phyloP scores from a whole-genome alignment of 2,329 filamentous ascomycete species.

The Biscogniauxia marginata region DNA sequence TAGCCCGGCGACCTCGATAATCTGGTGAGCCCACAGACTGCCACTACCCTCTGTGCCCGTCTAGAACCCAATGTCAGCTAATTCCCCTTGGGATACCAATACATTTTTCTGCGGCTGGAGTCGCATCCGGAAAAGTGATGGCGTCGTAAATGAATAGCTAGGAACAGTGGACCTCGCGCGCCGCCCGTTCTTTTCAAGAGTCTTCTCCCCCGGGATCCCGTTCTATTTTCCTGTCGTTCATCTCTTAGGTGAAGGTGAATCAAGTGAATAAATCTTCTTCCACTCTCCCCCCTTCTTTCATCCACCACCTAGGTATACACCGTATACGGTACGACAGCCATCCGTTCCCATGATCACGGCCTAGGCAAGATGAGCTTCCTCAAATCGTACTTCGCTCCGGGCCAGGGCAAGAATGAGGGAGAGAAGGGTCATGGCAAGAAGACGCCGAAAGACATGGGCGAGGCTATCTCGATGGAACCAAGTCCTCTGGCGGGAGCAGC shows the following conservation, averaged over 20 bases:
- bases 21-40: conserved; percentile 9
- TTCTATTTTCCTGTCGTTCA: background rate
- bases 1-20: conserved; percentile 2
- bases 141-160: conserved; percentile 11
- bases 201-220: conserved; percentile 1
- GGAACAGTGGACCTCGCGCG: conserved; percentile 14
- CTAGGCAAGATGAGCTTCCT: conserved; percentile 30
- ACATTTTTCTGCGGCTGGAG: conserved; percentile 16
- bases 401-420: conserved; percentile 22
- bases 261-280: no score
- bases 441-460: conserved; percentile 18
- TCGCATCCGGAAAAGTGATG: conserved; percentile 15
- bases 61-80: conserved; percentile 16
- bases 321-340: conserved; percentile 8
- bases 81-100: conserved; percentile 12
- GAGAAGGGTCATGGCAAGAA: conserved; percentile 20
- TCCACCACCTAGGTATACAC: conserved; percentile 7
- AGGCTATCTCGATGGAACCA: conserved; percentile 13
- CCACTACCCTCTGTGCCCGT: conserved; percentile 12
- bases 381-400: conserved; percentile 35
- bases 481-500: conserved; percentile 7
- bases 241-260: background rate
- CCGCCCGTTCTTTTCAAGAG: conserved; percentile 10
- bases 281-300: background rate
- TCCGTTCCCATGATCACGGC: conserved; percentile 8